phyloP scores from a whole-genome alignment of 164 flowering plant species.

The Vitis cinerea region DNA sequence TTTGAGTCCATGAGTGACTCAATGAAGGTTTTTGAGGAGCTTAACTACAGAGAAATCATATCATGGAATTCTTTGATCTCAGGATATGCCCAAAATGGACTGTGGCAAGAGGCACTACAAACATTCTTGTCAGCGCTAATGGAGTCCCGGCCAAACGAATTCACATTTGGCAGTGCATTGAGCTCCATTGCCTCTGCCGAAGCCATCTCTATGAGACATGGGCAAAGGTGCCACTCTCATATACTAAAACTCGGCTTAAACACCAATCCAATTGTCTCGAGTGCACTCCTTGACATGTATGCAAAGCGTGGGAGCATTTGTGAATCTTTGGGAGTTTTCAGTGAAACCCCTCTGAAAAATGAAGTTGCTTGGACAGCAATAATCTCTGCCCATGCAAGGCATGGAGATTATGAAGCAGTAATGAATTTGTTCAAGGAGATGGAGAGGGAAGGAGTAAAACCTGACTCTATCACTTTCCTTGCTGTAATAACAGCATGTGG shows the following conservation, averaged over 20 bases:
- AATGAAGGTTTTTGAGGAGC: conserved; percentile 59
- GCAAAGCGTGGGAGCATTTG: conserved; percentile 81
- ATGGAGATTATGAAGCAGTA: conserved; percentile 69
- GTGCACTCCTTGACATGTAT: conserved; percentile 93
- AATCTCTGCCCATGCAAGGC: conserved; percentile 77
- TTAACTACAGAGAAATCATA: conserved; percentile 46
- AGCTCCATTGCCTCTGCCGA: conserved; percentile 69
- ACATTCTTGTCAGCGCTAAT: conserved; percentile 37
- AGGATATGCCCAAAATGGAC: conserved; percentile 64
- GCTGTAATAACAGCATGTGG: conserved; percentile 72
- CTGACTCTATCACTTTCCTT: conserved; percentile 83
- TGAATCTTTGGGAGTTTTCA: conserved; percentile 60
- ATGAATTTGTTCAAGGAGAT: conserved; percentile 57
- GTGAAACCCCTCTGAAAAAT: conserved; percentile 40
- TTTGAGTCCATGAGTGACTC: conserved; percentile 57
- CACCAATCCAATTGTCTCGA: conserved; percentile 48
- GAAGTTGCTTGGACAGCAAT: conserved; percentile 82
- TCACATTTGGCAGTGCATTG: conserved; percentile 78
- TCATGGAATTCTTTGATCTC: conserved; percentile 94
- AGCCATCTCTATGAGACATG: conserved; percentile 59
- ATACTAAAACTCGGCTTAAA: conserved; percentile 63
- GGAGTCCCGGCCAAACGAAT: conserved; percentile 57
- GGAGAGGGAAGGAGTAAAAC: conserved; percentile 44
- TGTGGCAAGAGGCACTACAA: conserved; percentile 61
- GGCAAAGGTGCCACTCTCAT: conserved; percentile 67